Evolutionary conservation across 345 rosid genomes (phyloP), one percentile per base, ranked within the genome.

Genomic region (Citrus inodora): DNA sequence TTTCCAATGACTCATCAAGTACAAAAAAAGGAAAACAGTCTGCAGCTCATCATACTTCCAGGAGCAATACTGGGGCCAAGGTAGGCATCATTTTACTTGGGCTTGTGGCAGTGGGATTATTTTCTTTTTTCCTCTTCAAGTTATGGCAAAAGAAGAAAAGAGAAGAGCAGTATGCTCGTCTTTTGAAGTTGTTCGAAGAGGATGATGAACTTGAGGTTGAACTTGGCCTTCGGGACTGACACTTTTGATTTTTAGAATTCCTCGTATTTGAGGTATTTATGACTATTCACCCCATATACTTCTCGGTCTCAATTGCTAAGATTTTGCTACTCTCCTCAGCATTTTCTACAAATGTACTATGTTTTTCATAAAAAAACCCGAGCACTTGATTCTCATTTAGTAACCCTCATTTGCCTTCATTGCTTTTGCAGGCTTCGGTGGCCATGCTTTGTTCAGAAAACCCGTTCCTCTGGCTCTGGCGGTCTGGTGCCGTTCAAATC

Each of bases 121-220:
- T 93, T 81, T 86, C 89, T 3, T 86, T 92, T 80, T 83, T 89
- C 82, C 88, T 97, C 33, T 92, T 85, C 90, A 94, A 94, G 88
- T 77, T 92, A 21, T 94, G 98, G 98, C 97, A 94, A 79, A 96
- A 87, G 93, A 97, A 94, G 94, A 97, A 94, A 86, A 85, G 98
- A 81, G 97, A 94, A 9, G 98, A 94, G 87, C 99, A 94, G 82
- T 93, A 93, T 80, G 99, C 99, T 46, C 91, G 95, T 27, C 94
- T 97, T 28, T 81, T 94, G 79, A 97, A 94, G 85, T 85, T 97
- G 85, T 97, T 96, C 70, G 99, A 96, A 87, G 99, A 96, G 86
- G 99, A 94, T 78, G 97, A 92, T 78, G 99, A 96, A 85, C 93
- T 96, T 3, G 99, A 96, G 88, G 98, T 90, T 77, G 99, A 94